These are phyloP conservation scores for cucumber (Cucumis sativus) DNA, from an alignment of 306 rosid genomes.

Conservation along the genomic window Cucumber_9930_V3 NC_026661.2:4524501-4525000, in stretches of 20 bases:
- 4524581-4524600: background rate
- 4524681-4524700: background rate
- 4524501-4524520: background rate
- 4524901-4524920: constrained; percentile 43
- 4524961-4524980: constrained; percentile 46
- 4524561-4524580: background rate
- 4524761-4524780: too few species aligned
- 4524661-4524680: background rate
- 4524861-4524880: constrained; percentile 12
- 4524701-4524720: too few species aligned
- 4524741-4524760: too few species aligned
- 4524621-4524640: background rate
- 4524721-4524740: too few species aligned
- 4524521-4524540: background rate
- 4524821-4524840: too few species aligned
- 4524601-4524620: background rate
- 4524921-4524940: constrained; percentile 34
- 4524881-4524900: constrained; percentile 70
- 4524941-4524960: constrained; percentile 45
- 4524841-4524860: too few species aligned
- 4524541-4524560: background rate
- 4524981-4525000: constrained; percentile 64
- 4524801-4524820: too few species aligned
- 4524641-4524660: background rate
- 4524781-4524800: too few species aligned